These are phyloP conservation scores for Exophiala xenobiotica DNA, from an alignment of 2,329 filamentous ascomycete genomes.

Conservation along the genomic window DNA sequence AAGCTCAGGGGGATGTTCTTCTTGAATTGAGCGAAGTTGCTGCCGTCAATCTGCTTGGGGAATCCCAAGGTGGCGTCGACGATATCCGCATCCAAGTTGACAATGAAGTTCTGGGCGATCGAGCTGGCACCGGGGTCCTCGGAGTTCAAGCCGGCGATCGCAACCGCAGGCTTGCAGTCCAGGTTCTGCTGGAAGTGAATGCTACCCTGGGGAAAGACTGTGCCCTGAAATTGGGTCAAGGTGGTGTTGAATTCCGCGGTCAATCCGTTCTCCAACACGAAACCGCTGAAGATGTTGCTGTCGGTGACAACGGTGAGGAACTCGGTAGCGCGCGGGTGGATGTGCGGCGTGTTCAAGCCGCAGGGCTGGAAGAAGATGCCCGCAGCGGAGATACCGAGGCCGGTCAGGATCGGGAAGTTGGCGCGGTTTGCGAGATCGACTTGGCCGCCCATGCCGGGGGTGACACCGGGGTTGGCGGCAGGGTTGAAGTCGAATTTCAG, in stretches of 20 bases:
- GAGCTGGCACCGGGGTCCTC: constrained; percentile 42
- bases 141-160: constrained; percentile 45
- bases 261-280: constrained; percentile 49
- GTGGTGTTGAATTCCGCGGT: constrained; percentile 41
- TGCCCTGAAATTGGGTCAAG: constrained; percentile 44
- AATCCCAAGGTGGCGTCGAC: constrained; percentile 42
- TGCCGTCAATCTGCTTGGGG: constrained; percentile 27
- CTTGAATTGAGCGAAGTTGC: constrained; percentile 30
- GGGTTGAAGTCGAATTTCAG: constrained; percentile 33
- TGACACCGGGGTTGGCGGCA: constrained; percentile 25
- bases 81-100: constrained; percentile 45
- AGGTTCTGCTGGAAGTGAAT: constrained; percentile 53
- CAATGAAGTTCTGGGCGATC: constrained; percentile 52
- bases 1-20: constrained; percentile 23
- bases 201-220: constrained; percentile 48
- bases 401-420: constrained; percentile 31
- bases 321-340: constrained; percentile 51
- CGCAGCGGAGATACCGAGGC: constrained; percentile 28
- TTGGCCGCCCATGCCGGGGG: constrained; percentile 33
- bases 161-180: constrained; percentile 44
- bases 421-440: constrained; percentile 30
- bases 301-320: constrained; percentile 48
- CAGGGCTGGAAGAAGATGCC: constrained; percentile 37
- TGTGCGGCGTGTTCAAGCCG: constrained; percentile 50
- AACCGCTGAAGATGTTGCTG: constrained; percentile 42